These are phyloP conservation scores for Bonnemaisonia californica DNA, from an alignment of 31 red algal species.

Conservation along the genomic window DNA sequence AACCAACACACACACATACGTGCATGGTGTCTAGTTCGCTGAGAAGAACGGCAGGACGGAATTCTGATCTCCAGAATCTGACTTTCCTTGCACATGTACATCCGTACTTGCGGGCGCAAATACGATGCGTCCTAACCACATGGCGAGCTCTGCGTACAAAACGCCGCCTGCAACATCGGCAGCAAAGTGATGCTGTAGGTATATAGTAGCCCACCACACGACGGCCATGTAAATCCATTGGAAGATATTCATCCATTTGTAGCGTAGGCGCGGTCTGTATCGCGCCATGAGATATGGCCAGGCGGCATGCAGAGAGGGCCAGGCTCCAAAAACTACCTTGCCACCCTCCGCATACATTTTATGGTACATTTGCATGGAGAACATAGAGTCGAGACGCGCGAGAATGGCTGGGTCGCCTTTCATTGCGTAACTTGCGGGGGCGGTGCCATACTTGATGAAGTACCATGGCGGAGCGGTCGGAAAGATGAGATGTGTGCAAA, in stretches of 20 bases:
- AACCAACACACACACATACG: too few relatives aligned
- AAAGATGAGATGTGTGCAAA: conserved; percentile 72
- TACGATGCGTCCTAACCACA: not conserved
- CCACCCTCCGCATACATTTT: conserved; percentile 76
- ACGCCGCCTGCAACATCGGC: conserved; percentile 75
- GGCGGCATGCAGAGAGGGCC: conserved; percentile 83
- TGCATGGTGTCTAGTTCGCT: not conserved
- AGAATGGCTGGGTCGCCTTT: conserved; percentile 84
- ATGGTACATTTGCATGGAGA: conserved; percentile 56
- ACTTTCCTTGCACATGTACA: not conserved
- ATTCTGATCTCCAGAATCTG: not conserved
- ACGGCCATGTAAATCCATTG: conserved; percentile 54
- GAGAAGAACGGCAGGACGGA: not conserved
- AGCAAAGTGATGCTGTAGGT: conserved; percentile 84
- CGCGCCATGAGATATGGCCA: conserved; percentile 90
- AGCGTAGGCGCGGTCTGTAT: conserved; percentile 30
- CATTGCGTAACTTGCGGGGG: conserved; percentile 70
- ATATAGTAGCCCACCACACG: conserved; percentile 92
- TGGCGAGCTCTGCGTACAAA: conserved; percentile 77
- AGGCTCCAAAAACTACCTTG: conserved; percentile 87
- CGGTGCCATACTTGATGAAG: conserved; percentile 75
- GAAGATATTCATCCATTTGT: conserved; percentile 1
- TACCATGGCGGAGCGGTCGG: conserved; percentile 95
- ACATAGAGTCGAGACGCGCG: conserved; percentile 57
- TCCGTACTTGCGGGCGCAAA: not conserved